Evolutionary conservation across 1,139 yeast species (phyloP).

Genomic region (Kodamaea sp.): DNA sequence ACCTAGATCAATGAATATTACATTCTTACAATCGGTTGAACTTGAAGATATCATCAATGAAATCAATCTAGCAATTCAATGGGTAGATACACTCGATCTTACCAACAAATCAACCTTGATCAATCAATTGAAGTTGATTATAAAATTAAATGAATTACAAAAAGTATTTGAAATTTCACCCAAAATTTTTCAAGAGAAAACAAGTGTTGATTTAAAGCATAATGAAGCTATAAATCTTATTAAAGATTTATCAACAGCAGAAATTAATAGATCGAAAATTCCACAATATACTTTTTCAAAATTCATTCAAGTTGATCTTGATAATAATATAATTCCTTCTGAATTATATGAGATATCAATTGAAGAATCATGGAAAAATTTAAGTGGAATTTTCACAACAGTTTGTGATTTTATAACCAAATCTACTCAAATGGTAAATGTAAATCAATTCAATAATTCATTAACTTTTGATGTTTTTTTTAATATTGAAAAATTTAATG

Average conservation of each 20-base stretch:
- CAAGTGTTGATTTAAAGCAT: constrained; percentile 10
- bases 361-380: constrained; percentile 26
- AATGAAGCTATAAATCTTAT: constrained; percentile 15
- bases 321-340: constrained; percentile 58
- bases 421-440: constrained; percentile 23
- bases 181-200: constrained; percentile 9
- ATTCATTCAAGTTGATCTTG: constrained; percentile 52
- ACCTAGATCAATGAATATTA: constrained; percentile 55
- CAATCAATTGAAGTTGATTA: constrained; percentile 27
- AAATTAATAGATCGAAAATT: constrained; percentile 5
- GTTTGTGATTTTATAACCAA: constrained; percentile 21
- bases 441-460: constrained; percentile 35
- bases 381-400: constrained; percentile 35
- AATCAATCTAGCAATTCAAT: constrained; percentile 2
- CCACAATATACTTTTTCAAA: constrained; percentile 39
- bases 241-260: constrained; percentile 9
- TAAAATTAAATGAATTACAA: constrained; percentile 27
- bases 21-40: constrained; percentile 28
- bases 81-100: constrained; percentile 1
- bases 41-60: constrained; percentile 11
- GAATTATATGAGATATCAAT: constrained; percentile 28
- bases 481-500: constrained; percentile 35
- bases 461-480: constrained; percentile 31
- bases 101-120: constrained; percentile 15
- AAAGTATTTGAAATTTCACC: constrained; percentile 17